phyloP scores from a whole-genome alignment of 1,284 basidiomycete genomes.

The Anthracocystis walkeri region DNA sequence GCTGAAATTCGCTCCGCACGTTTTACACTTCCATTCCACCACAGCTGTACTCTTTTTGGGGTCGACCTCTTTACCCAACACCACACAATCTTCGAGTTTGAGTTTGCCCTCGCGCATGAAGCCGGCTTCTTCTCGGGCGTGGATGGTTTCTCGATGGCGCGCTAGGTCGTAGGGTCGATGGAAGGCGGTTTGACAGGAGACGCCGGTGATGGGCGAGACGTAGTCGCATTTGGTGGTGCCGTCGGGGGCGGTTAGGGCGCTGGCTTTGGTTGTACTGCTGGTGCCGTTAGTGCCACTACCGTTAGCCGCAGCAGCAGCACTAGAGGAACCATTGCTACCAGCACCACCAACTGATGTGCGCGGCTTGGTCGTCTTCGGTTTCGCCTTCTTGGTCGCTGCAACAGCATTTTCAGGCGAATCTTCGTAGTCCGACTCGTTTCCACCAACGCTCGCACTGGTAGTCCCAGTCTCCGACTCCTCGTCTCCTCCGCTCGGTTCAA shows the following conservation, averaged over 20 bases:
- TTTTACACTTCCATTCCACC: constrained; percentile 68
- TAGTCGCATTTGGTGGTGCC: constrained; percentile 66
- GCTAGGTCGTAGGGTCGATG: constrained; percentile 68
- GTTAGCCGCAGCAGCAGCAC: not conserved
- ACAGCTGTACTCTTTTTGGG: constrained; percentile 63
- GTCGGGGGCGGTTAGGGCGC: constrained; percentile 16
- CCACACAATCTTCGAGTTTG: constrained; percentile 61
- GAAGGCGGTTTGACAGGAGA: constrained; percentile 65
- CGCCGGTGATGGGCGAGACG: constrained; percentile 58
- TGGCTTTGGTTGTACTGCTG: constrained; percentile 14
- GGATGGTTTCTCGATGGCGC: constrained; percentile 67
- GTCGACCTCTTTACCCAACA: constrained; percentile 68
- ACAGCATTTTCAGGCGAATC: constrained; percentile 21
- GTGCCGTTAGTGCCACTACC: not conserved
- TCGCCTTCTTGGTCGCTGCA: not conserved
- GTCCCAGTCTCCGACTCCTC: constrained; percentile 45
- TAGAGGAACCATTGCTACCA: not conserved
- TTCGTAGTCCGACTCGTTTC: constrained; percentile 49
- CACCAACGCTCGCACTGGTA: constrained; percentile 19
- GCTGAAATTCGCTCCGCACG: constrained; percentile 54
- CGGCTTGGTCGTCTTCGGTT: constrained; percentile 17
- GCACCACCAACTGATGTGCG: not conserved
- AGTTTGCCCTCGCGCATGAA: constrained; percentile 61
- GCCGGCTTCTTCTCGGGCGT: constrained; percentile 64
- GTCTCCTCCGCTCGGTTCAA: constrained; percentile 35